Evolutionary conservation across 2,329 filamentous ascomycete species (phyloP), one percentile per base, ranked within the genome.

Genomic region (Fusarium guadeloupense): DNA sequence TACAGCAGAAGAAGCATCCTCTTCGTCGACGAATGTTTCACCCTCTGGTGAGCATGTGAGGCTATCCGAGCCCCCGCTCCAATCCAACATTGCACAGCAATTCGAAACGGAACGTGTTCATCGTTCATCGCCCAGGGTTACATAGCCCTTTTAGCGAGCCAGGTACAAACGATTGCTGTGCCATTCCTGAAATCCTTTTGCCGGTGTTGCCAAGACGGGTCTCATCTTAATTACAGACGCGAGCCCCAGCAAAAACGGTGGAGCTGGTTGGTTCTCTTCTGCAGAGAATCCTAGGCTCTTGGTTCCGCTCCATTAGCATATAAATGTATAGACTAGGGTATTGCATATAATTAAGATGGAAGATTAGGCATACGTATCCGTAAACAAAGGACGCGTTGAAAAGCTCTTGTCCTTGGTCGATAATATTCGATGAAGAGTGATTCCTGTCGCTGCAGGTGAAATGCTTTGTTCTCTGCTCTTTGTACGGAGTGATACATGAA

Each of bases 181-280:
- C 50, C 69, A 71, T 64, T 62, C 54, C 60, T 64, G 67, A 58
- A 64, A n/a, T n/a, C 54, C 58, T 66, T 68, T 58, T 38, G 44
- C 34, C 57, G 42, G 42, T 57, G 45, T 39, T 54, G 62, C 59
- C 53, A 67, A 69, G 64, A 62, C 50, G 60, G 46, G 66, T 64
- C 68, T 70, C 68, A 70, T 70, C 59, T 70, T 70, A 68, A 68
- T 66, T 67, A 64, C 55, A 56, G 55, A 45, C 39, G 51, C 47
- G 46, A 64, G 54, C 44, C 53, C 46, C 26, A 49, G 47, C 53
- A 54, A 49, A 39, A 33, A 33, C 43, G 34, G 61, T 70, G 67
- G 66, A 64, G 53, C 30, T 50, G 17, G 30, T 45, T 54, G 45
- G 38, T 58, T 16, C 28, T 26, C 34, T 38, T 54, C 34, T 45